A percentile compares a stretch with the other conserved stretches of the same genome.
phyloP scores from a whole-genome alignment of 106 monocot genomes.

The Dendrobium officinale region DNA sequence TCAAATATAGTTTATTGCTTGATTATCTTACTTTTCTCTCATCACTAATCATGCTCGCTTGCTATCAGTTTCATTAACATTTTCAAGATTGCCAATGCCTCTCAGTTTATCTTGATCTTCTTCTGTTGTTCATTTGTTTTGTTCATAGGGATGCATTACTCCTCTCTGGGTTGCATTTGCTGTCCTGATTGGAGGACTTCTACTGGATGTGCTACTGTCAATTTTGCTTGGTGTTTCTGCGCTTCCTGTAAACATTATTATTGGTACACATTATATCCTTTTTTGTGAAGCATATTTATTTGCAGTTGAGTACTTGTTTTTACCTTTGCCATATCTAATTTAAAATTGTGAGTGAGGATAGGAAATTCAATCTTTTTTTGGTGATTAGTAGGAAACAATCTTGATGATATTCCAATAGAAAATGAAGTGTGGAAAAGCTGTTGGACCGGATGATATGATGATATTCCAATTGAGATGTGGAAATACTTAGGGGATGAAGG shows the following conservation, averaged over 20 bases:
- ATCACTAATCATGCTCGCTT: too few relatives aligned
- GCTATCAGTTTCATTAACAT: background rate
- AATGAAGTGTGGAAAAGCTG: too few relatives aligned
- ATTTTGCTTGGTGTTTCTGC: conserved; percentile 88
- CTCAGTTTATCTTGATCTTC: background rate
- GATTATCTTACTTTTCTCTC: background rate
- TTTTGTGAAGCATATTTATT: background rate
- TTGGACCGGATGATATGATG: too few relatives aligned
- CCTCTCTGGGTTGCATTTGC: conserved; percentile 84
- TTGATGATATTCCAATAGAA: background rate
- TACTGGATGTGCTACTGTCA: conserved; percentile 87
- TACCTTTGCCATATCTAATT: background rate
- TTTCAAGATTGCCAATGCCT: background rate
- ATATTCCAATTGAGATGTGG: too few relatives aligned
- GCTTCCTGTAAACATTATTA: conserved; percentile 91
- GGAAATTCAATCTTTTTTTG: background rate
- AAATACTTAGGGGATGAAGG: too few relatives aligned
- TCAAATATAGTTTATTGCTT: background rate
- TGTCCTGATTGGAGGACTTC: conserved; percentile 82
- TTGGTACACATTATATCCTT: conserved; percentile 38
- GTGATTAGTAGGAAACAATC: background rate
- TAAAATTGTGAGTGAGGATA: background rate
- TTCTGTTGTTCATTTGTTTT: conserved; percentile 13
- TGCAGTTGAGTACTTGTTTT: background rate
- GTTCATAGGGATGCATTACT: conserved; percentile 61